Percentiles rank a stretch among this genome's conserved stretches.
Evolutionary conservation across 495 filamentous ascomycete species (phyloP).

Genomic region (Penicillium lagena): DNA sequence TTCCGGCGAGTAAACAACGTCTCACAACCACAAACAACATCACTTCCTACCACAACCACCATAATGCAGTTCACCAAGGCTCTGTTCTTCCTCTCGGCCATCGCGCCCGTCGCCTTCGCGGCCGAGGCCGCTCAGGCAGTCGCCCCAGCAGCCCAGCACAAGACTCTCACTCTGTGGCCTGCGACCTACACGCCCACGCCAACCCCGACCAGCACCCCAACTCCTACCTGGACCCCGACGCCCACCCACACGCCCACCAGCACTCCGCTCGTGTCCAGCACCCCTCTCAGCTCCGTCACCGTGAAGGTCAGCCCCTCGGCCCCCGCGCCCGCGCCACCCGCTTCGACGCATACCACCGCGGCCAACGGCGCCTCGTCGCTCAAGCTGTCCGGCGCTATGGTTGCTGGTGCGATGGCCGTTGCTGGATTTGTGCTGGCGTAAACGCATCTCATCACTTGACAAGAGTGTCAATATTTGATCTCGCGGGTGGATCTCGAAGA

Average conservation of each 20-base stretch:
- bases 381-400: conserved; percentile 26
- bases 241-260: conserved; percentile 13
- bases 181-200: conserved; percentile 22
- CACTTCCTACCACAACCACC: neutral
- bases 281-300: conserved; percentile 13
- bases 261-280: conserved; percentile 12
- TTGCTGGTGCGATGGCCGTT: conserved; percentile 35
- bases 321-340: neutral
- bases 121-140: conserved; percentile 12
- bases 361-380: conserved; percentile 21
- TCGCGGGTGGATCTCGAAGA: conserved; percentile 9
- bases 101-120: conserved; percentile 27
- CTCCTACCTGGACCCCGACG: conserved; percentile 14
- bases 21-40: neutral
- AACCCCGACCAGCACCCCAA: conserved; percentile 14
- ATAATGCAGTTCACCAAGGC: conserved; percentile 35
- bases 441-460: neutral
- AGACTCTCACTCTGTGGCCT: conserved; percentile 28
- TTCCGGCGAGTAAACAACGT: too few relatives aligned
- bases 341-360: conserved; percentile 7
- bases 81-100: conserved; percentile 24
- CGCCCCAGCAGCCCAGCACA: conserved; percentile 10
- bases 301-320: conserved; percentile 7
- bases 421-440: conserved; percentile 41
- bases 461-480: neutral